Evolutionary conservation across 2,329 filamentous ascomycete genomes (phyloP), one percentile per base, ranked within the genome.

Genomic region (Rutstroemia sp.): DNA sequence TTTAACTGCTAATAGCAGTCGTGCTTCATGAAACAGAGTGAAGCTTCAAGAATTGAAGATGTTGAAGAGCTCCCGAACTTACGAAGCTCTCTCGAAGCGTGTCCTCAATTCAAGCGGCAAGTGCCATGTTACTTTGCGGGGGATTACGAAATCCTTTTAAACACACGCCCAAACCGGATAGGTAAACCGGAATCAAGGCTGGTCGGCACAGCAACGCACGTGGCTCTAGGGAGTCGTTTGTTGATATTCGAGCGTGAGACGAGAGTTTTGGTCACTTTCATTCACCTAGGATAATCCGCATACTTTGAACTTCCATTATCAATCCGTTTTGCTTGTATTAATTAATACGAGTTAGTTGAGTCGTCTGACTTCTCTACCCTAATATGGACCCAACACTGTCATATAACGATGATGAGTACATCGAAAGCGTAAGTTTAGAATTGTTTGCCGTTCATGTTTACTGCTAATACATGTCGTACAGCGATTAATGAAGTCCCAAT

Each of bases 401-500:
- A 49, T 67, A 61, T 52, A 65, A 63, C 44, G 66, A 66, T 47
- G 61, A 64, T 44, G 62, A 66, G 41, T 50, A 58, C 30, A 65
- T 64, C 42, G 62, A 67, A 41, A 66, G 63, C 41, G 66, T 68
- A 63, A 50, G 62, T 58, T 39, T 44, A 46, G 8, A 14, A 30
- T 7, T 2, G 16, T 19, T 23, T 14, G 2, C 37, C 18, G 12
- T 30, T 52, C 4, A 39, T 50, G 27, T 50, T 48, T 25, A 23
- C 41, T 4, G 45, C 52, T 55, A 50, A 55, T 14, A 30, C 10
- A 54, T 10, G 19, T 39, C 12, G 30, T 39, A 41, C 52, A 69
- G 68, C 59, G 65, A 51, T 56, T 69, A n/a, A 61, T 65, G 14
- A 66, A 63, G 57, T 64, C 66, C n/a, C 65, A 69, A 54, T 55